Conservation (phyloP, 208 protist species). For the Naegleria gruberi region DNA sequence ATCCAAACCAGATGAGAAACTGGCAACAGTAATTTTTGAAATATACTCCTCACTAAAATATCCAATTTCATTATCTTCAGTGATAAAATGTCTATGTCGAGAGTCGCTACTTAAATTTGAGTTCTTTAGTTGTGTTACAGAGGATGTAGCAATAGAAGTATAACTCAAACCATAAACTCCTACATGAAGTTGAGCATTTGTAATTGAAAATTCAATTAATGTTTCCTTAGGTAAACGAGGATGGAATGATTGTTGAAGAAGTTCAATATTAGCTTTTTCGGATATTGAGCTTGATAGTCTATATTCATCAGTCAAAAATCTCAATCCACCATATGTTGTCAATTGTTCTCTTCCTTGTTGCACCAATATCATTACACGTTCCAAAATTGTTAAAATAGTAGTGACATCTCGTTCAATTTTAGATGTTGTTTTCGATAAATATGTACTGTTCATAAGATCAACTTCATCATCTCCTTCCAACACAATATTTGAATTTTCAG, state of each 20-base stretch:
- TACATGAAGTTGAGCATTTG: neutral
- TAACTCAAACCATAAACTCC: neutral
- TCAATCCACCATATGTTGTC: neutral
- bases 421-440: neutral
- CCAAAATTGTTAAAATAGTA: neutral
- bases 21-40: neutral
- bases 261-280: neutral
- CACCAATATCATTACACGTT: neutral
- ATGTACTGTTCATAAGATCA: neutral
- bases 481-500: neutral
- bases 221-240: neutral
- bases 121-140: neutral
- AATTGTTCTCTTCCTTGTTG: neutral
- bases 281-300: neutral
- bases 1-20: neutral
- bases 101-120: neutral
- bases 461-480: neutral
- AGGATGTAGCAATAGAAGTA: neutral
- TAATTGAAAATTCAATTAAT: neutral
- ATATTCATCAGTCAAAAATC: neutral
- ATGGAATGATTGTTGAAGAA: neutral
- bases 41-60: neutral
- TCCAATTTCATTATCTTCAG: neutral
- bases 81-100: neutral
- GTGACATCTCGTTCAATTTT: neutral